Evolutionary conservation across 2,329 filamentous ascomycete genomes (phyloP), one percentile per base, ranked within the genome.

Genomic region (Stachybotrys echinatus): DNA sequence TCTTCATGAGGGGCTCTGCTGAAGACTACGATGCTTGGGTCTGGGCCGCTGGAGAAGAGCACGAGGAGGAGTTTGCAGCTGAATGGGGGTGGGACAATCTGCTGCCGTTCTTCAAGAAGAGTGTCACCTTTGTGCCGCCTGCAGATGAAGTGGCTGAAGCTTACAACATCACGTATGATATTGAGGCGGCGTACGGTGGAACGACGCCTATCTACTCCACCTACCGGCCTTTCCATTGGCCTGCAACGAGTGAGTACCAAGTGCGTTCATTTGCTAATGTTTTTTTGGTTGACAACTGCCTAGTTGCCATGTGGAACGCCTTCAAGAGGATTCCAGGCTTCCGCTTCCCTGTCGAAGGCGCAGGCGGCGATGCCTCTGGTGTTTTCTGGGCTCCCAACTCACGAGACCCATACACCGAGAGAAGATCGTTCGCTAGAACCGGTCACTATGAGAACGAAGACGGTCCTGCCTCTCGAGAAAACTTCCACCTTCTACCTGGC

Each of bases 341-440:
- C 12, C 45, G 57, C 7, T 62, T 54, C 23, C 58, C 61, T 1
- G 43, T 45, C 1, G 62, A 63, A 39, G 60, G 58, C 2, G 61
- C 57, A 2, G 50, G 58, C 4, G 62, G 63, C 18, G 51, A 58
- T 3, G 54, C 52, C 6, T 48, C 58, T 0, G 63, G 63, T 2
- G 56, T 61, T 12, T 69, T 64, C 55, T 67, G 65, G 65, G 61
- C 57, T 14, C 63, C 64, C 38, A 63, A 58, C 42, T 62, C 61
- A 19, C 55, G 63, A 21, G 61, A 67, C 27, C 58, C 59, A 1
- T 45, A 50, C 14, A 58, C 58, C 18, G 56, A 57, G 48, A 61
- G 57, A 3, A 56, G 63, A 5, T 65, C 61, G 1, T 64, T 62
- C 48, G 54, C 64, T 4, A 52, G 61, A 18, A 62, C 54, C 21